Evolutionary conservation across 176 grass and related monocot species (phyloP).

Genomic region (Thalia dealbata): DNA sequence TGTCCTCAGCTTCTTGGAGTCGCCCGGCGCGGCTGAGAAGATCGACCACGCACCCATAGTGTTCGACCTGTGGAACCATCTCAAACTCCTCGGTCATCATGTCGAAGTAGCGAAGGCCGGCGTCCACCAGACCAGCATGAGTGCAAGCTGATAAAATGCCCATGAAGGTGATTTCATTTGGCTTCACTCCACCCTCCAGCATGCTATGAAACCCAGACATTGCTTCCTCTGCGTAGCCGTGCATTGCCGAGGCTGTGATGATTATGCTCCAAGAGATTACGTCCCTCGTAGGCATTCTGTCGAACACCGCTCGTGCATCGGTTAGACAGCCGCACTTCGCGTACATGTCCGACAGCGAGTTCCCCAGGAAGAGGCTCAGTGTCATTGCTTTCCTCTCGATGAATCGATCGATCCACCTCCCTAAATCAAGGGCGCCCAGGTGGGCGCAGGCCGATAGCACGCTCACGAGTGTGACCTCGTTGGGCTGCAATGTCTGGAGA

Average conservation of each 20-base stretch:
- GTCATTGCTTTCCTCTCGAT: neutral
- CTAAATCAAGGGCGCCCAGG: conserved; percentile 27
- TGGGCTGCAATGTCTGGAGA: conserved; percentile 2
- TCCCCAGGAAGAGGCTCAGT: conserved; percentile 25
- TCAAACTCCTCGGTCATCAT: conserved; percentile 27
- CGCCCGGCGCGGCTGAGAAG: conserved; percentile 33
- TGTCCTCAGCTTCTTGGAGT: conserved; percentile 23
- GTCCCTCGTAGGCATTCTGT: conserved; percentile 15
- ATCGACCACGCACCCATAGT: conserved; percentile 47
- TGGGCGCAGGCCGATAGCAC: conserved; percentile 32
- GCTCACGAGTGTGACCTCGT: conserved; percentile 29
- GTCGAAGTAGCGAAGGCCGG: conserved; percentile 27
- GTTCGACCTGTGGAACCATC: conserved; percentile 22
- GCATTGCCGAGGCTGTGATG: conserved; percentile 35
- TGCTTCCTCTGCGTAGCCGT: conserved; percentile 37
- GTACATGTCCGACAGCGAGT: conserved; percentile 48
- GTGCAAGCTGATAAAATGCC: conserved; percentile 43
- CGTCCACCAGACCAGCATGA: conserved; percentile 35
- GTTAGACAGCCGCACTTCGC: conserved; percentile 41
- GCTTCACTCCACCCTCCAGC: conserved; percentile 2
- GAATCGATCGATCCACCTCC: conserved; percentile 20
- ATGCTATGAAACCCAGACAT: conserved; percentile 24
- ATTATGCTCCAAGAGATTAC: conserved; percentile 49
- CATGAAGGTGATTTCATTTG: conserved; percentile 45
- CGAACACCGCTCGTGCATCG: conserved; percentile 21